Conservation (phyloP, 2,329 filamentous ascomycete species). For the Sclerotinia borealis region DNA sequence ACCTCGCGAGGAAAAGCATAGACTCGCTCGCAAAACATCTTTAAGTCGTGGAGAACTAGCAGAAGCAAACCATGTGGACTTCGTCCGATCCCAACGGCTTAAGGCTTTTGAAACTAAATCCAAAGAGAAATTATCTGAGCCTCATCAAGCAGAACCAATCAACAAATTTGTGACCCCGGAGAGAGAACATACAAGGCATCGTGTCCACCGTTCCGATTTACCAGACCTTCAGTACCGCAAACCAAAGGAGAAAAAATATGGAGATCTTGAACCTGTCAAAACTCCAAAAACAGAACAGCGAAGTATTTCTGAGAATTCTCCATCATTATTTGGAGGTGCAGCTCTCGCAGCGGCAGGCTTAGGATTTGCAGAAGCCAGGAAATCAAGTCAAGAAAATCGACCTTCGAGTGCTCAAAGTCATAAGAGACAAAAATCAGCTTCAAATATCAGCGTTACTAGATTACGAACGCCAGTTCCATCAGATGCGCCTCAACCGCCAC, state of each 20-base stretch:
- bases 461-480: conserved; percentile 29
- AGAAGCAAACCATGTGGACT: conserved; percentile 11
- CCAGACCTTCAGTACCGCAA: conserved; percentile 18
- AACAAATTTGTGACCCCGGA: conserved; percentile 15
- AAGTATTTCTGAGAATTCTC: conserved; percentile 18
- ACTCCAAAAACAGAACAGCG: conserved; percentile 25
- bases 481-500: conserved; percentile 31
- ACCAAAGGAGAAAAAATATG: conserved; percentile 27
- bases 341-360: conserved; percentile 25
- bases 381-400: conserved; percentile 28
- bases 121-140: conserved; percentile 18
- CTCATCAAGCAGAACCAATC: conserved; percentile 21
- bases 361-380: conserved; percentile 29
- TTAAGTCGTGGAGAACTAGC: conserved; percentile 10
- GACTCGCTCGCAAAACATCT: conserved; percentile 16
- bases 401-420: conserved; percentile 25
- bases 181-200: conserved; percentile 21
- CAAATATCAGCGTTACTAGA: conserved; percentile 28
- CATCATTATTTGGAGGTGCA: conserved; percentile 22
- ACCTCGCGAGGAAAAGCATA: conserved; percentile 5
- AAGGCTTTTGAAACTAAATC: conserved; percentile 13
- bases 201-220: conserved; percentile 24
- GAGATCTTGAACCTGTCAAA: conserved; percentile 23
- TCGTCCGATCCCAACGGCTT: conserved; percentile 18
- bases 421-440: conserved; percentile 23